phyloP scores from a whole-genome alignment of 2,329 filamentous ascomycete species.

The Aspergillus floridensis region DNA sequence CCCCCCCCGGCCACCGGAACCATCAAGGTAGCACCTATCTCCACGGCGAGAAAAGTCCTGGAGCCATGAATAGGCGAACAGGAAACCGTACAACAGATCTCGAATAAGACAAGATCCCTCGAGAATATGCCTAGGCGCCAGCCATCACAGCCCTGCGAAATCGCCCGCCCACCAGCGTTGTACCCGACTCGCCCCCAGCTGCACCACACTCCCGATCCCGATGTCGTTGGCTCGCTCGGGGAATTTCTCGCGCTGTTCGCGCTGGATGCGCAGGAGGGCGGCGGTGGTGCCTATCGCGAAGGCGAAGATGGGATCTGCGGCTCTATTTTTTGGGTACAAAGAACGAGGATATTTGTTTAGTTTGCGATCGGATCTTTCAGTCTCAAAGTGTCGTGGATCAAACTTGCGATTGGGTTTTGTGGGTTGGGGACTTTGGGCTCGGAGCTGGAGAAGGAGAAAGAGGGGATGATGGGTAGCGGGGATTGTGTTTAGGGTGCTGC shows the following conservation, averaged over 20 bases:
- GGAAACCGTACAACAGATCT: too few species aligned
- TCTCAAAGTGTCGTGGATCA: too few species aligned
- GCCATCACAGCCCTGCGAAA: conserved; percentile 29
- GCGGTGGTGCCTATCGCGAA: conserved; percentile 50
- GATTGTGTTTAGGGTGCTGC: background rate
- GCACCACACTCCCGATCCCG: conserved; percentile 28
- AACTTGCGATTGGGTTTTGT: background rate
- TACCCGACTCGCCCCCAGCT: conserved; percentile 31
- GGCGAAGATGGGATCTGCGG: conserved; percentile 56
- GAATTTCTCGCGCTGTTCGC: conserved; percentile 52
- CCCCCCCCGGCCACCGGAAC: too few species aligned
- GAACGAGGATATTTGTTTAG: background rate
- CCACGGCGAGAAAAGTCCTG: too few species aligned
- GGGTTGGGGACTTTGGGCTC: background rate
- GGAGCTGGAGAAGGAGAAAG: background rate
- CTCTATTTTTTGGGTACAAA: conserved; percentile 28
- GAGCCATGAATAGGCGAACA: too few species aligned
- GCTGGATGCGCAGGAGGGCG: conserved; percentile 53
- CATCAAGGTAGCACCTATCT: too few species aligned
- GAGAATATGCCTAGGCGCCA: background rate
- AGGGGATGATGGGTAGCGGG: conserved; percentile 1
- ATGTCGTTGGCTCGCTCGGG: conserved; percentile 37
- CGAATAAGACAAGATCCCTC: too few species aligned
- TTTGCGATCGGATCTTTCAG: conserved; percentile 1
- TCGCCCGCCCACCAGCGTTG: conserved; percentile 43